phyloP scores from a whole-genome alignment of 1,139 yeast genomes.

The Spathaspora sp. region DNA sequence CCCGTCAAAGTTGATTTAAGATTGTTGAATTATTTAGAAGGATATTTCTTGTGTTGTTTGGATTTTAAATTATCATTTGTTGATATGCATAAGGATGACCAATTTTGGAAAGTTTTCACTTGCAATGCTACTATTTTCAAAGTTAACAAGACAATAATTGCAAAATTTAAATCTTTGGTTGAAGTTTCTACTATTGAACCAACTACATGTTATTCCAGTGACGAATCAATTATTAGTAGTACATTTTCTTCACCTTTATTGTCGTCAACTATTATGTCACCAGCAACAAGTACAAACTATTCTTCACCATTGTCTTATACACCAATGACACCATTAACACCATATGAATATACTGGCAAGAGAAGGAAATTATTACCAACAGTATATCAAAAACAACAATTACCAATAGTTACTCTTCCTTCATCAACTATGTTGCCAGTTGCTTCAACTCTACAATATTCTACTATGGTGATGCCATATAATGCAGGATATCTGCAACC shows the following conservation, averaged over 20 bases:
- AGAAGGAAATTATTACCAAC: slow-evolving; percentile 5
- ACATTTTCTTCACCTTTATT: slow-evolving; percentile 13
- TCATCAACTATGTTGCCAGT: not conserved
- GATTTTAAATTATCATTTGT: slow-evolving; percentile 31
- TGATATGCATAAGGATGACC: slow-evolving; percentile 19
- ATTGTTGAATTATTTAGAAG: slow-evolving; percentile 29
- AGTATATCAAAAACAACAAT: not conserved
- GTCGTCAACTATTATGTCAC: slow-evolving; percentile 4
- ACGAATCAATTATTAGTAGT: slow-evolving; percentile 4
- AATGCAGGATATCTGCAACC: not conserved
- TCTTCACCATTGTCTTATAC: slow-evolving; percentile 8
- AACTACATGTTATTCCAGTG: slow-evolving; percentile 2
- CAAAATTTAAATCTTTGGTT: slow-evolving; percentile 10
- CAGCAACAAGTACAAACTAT: slow-evolving; percentile 5
- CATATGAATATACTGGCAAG: slow-evolving; percentile 9
- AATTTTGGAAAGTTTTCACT: slow-evolving; percentile 25
- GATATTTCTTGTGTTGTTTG: slow-evolving; percentile 28
- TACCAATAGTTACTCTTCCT: not conserved
- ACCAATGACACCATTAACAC: slow-evolving; percentile 18
- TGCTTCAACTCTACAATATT: not conserved
- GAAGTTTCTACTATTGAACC: slow-evolving; percentile 5
- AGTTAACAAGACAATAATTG: slow-evolving; percentile 5
- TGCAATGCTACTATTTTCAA: slow-evolving; percentile 2
- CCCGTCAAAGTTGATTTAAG: slow-evolving; percentile 16
- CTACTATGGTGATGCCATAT: not conserved